phyloP scores from a whole-genome alignment of 306 rosid genomes.

The Trifolium fragiferum region DNA sequence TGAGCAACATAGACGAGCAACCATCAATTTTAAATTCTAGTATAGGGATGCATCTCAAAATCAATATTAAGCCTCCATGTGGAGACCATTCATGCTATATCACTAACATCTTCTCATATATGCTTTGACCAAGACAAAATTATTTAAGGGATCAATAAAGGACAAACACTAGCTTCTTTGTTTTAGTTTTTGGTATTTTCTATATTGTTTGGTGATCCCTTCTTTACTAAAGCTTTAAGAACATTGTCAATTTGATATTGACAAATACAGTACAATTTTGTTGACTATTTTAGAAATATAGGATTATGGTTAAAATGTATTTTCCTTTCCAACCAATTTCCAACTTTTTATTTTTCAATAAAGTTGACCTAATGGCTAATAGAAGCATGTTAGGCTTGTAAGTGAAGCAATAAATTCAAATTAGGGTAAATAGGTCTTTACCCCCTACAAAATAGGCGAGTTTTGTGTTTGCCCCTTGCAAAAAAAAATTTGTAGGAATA shows the following conservation, averaged over 20 bases:
- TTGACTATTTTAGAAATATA: background rate
- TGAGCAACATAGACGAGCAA: too few species aligned
- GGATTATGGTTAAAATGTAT: background rate
- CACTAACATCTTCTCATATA: slow-evolving; percentile 42
- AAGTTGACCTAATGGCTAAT: background rate
- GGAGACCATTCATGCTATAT: slow-evolving; percentile 55
- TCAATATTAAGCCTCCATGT: slow-evolving; percentile 61
- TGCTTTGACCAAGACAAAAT: slow-evolving; percentile 42
- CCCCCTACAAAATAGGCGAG: too few species aligned
- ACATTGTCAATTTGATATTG: background rate
- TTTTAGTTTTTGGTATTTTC: background rate
- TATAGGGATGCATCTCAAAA: slow-evolving; percentile 38
- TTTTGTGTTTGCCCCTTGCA: too few species aligned
- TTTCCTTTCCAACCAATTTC: background rate
- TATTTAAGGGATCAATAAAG: background rate
- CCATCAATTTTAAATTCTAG: background rate
- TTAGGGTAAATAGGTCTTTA: too few species aligned
- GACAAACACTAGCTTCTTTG: slow-evolving; percentile 39
- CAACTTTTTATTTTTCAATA: background rate
- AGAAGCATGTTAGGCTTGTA: background rate
- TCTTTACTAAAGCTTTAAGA: background rate
- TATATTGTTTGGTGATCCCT: background rate
- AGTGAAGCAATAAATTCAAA: too few species aligned
- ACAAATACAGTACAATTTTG: background rate
- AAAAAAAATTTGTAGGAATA: too few species aligned